Evolutionary conservation across 148 eudicot species (phyloP).

Genomic region (Suaeda aralocaspica): DNA sequence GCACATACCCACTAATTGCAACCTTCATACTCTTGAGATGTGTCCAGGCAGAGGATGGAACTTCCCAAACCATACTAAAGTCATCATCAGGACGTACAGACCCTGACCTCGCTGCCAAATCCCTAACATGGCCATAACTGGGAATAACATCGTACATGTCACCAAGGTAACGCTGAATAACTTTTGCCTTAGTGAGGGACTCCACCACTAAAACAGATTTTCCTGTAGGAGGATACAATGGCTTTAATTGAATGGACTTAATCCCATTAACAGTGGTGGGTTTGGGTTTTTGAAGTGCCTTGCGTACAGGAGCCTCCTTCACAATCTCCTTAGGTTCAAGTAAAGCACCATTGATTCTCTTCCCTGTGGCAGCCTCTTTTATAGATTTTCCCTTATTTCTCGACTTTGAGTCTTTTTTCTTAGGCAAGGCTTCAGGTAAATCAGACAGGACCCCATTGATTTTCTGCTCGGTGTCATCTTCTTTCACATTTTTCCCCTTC

Average conservation of each 20-base stretch:
- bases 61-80: constrained; percentile 99
- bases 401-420: constrained; percentile 32
- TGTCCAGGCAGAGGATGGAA: constrained; percentile 89
- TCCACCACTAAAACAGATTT: constrained; percentile 93
- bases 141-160: constrained; percentile 91
- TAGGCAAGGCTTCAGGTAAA: constrained; percentile 30
- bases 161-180: constrained; percentile 97
- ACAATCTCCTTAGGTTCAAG: constrained; percentile 20
- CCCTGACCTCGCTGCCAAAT: constrained; percentile 93
- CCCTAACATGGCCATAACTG: constrained; percentile 98
- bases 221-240: constrained; percentile 66
- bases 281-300: constrained; percentile 26
- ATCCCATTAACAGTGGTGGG: constrained; percentile 29
- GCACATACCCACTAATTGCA: constrained; percentile 72
- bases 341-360: constrained; percentile 27
- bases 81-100: constrained; percentile 95
- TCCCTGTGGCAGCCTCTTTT: constrained; percentile 28
- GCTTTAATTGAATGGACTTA: constrained; percentile 42
- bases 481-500: no score
- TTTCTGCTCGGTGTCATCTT: no score
- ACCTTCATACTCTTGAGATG: constrained; percentile 95
- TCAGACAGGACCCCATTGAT: constrained; percentile 24
- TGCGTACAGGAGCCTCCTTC: constrained; percentile 23
- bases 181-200: constrained; percentile 86
- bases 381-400: constrained; percentile 34